Base-by-base conservation (phyloP, 176 grass and related monocot species). In the Secale cereale region DNA sequence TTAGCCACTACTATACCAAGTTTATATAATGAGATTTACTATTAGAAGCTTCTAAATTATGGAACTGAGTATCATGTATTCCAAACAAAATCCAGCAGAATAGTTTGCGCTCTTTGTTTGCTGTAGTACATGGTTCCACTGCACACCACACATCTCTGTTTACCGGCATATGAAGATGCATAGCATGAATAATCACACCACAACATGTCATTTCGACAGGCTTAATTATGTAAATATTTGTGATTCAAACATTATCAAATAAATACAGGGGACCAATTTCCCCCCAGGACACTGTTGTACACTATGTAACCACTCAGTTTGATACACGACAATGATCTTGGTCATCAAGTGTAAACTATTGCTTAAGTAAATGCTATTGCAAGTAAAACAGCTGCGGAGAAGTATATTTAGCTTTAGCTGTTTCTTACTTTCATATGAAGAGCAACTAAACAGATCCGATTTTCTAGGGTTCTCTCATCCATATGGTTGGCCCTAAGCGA, bases 381-480 rank as follows among this genome's bases (percentile, higher is more conserved):
- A 50, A 17, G 14, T 48, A 15, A 48, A 16, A 39, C 33, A 22
- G 0, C 66, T 22, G 6, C 43, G 19, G 36, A 33, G 33, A 80
- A 32, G 37, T 20, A 45, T 50, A 48, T 80, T 66, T 80, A 66
- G 8, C 59, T 64, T 27, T 30, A 28, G 77, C 2, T 31, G 1
- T 43, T 65, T 79, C 77, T 36, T 82, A 74, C 9, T 81, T 35
- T 59, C 16, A 36, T 32, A 57, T 3, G 46, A 39, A 78, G 41
- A 36, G 14, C 30, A 57, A 20, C 80, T 82, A 59, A 64, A 26
- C 3, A 50, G 9, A 30, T 29, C 13, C 30, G 12, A 36, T 84
- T 84, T 54, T 84, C 22, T 37, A 84, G 82, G 82, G 59, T 37
- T 84, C 82, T 25, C 31, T 78, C 22, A 61, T 78, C 22, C 8